Percentiles rank a stretch among this genome's conserved stretches.
Conservation (phyloP, 257 asterid species). For the Petunia secreta region DNA sequence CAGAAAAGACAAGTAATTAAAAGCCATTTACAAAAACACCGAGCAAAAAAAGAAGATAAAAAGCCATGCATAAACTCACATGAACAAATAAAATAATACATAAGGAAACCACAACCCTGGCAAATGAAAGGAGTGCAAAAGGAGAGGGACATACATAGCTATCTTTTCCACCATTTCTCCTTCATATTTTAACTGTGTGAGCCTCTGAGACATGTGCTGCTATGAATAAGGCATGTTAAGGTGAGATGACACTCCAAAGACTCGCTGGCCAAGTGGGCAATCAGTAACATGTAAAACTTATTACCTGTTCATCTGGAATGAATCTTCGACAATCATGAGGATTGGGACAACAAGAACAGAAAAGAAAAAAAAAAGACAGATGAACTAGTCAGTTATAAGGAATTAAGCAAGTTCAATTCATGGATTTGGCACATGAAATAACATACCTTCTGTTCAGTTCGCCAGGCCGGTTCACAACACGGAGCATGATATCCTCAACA, state of each 20-base stretch:
- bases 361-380: background rate
- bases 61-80: background rate
- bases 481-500: constrained; percentile 68
- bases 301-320: constrained; percentile 52
- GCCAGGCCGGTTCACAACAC: constrained; percentile 57
- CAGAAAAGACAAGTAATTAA: background rate
- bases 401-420: constrained; percentile 4
- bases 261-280: background rate
- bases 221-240: constrained; percentile 24
- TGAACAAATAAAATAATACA: background rate
- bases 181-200: constrained; percentile 58
- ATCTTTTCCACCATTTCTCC: constrained; percentile 60
- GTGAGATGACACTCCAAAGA: constrained; percentile 5
- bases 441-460: constrained; percentile 64
- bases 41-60: constrained; percentile 31
- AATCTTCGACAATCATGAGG: constrained; percentile 46
- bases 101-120: background rate
- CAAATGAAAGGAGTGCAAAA: background rate
- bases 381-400: background rate
- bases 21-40: background rate
- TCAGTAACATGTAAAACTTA: background rate
- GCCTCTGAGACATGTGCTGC: constrained; percentile 51
- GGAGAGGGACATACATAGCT: constrained; percentile 44
- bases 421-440: background rate
- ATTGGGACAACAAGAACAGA: background rate